Evolutionary conservation across 257 asterid genomes (phyloP).

Genomic region (Marsdenia floribunda): DNA sequence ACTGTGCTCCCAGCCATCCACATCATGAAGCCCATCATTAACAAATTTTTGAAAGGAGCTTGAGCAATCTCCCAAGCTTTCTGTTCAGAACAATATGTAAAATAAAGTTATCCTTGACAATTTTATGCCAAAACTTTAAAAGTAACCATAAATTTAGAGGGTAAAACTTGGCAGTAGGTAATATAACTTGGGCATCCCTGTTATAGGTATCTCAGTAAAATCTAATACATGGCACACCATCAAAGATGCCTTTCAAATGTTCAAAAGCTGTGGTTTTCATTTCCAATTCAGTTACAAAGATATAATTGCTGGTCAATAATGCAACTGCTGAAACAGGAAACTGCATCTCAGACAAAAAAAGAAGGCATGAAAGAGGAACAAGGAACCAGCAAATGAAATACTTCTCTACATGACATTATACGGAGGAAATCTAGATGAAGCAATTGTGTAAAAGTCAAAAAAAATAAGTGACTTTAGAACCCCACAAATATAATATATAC

Average conservation of each 20-base stretch:
- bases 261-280: not conserved
- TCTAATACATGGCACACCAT: not conserved
- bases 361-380: too few species aligned
- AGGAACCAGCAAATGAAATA: not conserved
- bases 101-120: not conserved
- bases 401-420: not conserved
- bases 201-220: not conserved
- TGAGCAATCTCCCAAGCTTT: slow-evolving; percentile 99
- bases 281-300: not conserved
- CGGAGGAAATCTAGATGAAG: too few species aligned
- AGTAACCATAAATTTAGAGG: not conserved
- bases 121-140: not conserved
- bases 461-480: too few species aligned
- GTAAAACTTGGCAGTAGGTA: not conserved
- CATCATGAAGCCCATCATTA: slow-evolving; percentile 99
- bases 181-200: not conserved
- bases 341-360: not conserved
- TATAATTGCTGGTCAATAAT: not conserved
- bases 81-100: slow-evolving; percentile 33
- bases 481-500: too few species aligned
- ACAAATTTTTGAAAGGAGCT: slow-evolving; percentile 90
- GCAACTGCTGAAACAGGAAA: not conserved
- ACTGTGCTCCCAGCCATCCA: slow-evolving; percentile 99
- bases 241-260: not conserved
- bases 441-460: too few species aligned